These are phyloP conservation scores for Vitis cinerea DNA, from an alignment of 164 flowering plant species.

Conservation along the genomic window DNA sequence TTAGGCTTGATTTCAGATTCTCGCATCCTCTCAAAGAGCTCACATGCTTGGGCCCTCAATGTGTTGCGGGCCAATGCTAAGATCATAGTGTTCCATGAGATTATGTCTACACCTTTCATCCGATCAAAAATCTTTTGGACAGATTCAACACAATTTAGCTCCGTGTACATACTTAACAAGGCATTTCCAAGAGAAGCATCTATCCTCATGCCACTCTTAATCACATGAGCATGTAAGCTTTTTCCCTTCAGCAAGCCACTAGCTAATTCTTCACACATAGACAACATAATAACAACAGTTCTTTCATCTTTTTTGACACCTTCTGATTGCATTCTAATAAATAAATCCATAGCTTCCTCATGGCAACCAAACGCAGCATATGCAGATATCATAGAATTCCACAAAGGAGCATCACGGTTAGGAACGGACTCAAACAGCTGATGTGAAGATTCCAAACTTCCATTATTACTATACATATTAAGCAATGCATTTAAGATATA, in stretches of 20 bases:
- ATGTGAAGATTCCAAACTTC: conserved; percentile 29
- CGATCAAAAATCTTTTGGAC: conserved; percentile 26
- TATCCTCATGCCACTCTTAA: conserved; percentile 34
- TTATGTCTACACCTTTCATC: conserved; percentile 30
- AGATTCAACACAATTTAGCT: conserved; percentile 26
- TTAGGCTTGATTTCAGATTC: conserved; percentile 32
- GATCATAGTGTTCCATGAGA: conserved; percentile 54
- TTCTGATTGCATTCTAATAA: conserved; percentile 31
- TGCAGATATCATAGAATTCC: conserved; percentile 54
- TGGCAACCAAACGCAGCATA: conserved; percentile 25
- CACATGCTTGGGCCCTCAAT: conserved; percentile 24
- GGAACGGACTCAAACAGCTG: conserved; percentile 29
- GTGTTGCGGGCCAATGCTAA: conserved; percentile 25
- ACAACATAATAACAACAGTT: conserved; percentile 36
- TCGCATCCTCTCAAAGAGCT: conserved; percentile 30
- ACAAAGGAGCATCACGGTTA: conserved; percentile 43
- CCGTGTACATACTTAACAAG: conserved; percentile 40
- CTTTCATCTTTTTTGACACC: conserved; percentile 25
- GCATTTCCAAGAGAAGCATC: conserved; percentile 45
- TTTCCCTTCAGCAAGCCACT: conserved; percentile 33
- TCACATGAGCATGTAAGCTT: conserved; percentile 42
- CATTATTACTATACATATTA: conserved; percentile 43
- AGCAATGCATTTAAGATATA: conserved; percentile 43
- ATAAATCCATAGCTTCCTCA: conserved; percentile 38
- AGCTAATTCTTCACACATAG: conserved; percentile 27